Conservation (phyloP, 352 stramenopile genomes). For the Globisporangium uncinulatum region DNA sequence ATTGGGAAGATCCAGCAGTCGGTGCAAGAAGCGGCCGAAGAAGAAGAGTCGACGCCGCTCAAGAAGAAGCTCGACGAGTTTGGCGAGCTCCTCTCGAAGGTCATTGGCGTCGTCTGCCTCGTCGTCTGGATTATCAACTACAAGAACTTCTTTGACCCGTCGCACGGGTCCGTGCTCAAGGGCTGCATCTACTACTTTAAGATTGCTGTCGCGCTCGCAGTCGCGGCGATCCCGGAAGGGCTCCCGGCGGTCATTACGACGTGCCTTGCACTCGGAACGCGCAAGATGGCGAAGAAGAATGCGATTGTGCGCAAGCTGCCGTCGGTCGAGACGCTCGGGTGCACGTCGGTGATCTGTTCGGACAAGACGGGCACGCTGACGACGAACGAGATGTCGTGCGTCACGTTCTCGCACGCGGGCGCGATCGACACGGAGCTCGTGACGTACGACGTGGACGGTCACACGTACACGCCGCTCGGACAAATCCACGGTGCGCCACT, state of each 20-base stretch:
- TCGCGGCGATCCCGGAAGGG: slow-evolving; percentile 98
- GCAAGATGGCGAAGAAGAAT: slow-evolving; percentile 97
- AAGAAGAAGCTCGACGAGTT: slow-evolving; percentile 99
- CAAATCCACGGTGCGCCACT: slow-evolving; percentile 49
- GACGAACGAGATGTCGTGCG: slow-evolving; percentile 97
- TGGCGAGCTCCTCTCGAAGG: slow-evolving; percentile 92
- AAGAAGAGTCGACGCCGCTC: slow-evolving; percentile 95
- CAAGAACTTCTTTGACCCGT: slow-evolving; percentile 94
- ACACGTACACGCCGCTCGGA: slow-evolving; percentile 91
- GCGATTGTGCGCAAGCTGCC: slow-evolving; percentile 98
- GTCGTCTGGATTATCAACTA: slow-evolving; percentile 97
- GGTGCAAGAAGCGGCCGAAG: slow-evolving; percentile 90
- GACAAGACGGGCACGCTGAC: slow-evolving; percentile 96
- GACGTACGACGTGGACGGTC: slow-evolving; percentile 90
- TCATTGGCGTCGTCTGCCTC: slow-evolving; percentile 97
- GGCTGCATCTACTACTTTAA: slow-evolving; percentile 99
- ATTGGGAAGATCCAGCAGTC: slow-evolving; percentile 97
- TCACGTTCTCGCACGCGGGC: slow-evolving; percentile 72
- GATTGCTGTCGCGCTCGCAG: slow-evolving; percentile 97
- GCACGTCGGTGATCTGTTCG: slow-evolving; percentile 93
- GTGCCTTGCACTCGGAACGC: slow-evolving; percentile 93
- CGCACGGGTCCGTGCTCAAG: slow-evolving; percentile 88
- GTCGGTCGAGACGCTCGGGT: slow-evolving; percentile 97
- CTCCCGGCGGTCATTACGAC: slow-evolving; percentile 98
- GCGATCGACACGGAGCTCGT: slow-evolving; percentile 65